These are phyloP conservation scores for Paradendryphiella salina DNA, from an alignment of 2,329 filamentous ascomycete species.

Conservation along the genomic window DNA sequence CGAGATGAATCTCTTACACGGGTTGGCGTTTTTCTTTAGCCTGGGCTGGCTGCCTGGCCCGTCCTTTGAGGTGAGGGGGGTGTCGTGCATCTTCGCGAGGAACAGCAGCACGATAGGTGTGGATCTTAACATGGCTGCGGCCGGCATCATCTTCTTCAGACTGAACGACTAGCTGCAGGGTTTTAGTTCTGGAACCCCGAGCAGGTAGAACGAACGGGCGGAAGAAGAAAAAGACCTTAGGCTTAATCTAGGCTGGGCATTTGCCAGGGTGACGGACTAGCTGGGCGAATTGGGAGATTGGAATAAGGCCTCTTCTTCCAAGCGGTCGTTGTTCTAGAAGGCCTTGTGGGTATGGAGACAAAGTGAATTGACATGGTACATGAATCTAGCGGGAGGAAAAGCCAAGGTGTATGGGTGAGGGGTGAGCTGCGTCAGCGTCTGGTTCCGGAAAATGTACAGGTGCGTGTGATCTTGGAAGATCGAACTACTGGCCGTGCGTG, in stretches of 20 bases:
- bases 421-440: constrained; percentile 17
- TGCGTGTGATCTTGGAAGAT: constrained; percentile 32
- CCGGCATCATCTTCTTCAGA: constrained; percentile 15
- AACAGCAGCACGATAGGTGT: constrained; percentile 23
- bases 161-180: constrained; percentile 8
- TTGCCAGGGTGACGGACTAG: background rate
- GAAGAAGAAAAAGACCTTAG: constrained; percentile 34
- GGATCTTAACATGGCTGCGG: constrained; percentile 30
- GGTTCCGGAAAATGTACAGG: constrained; percentile 9
- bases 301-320: constrained; percentile 25
- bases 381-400: constrained; percentile 10
- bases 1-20: constrained; percentile 13
- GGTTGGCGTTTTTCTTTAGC: constrained; percentile 1
- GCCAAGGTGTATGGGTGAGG: constrained; percentile 4
- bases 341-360: constrained; percentile 17
- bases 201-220: constrained; percentile 1
- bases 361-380: constrained; percentile 7
- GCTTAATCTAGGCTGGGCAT: constrained; percentile 38
- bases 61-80: background rate
- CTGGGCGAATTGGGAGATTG: constrained; percentile 31
- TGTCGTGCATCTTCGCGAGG: constrained; percentile 10
- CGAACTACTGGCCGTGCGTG: constrained; percentile 7
- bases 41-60: background rate
- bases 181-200: constrained; percentile 1
- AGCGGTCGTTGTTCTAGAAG: constrained; percentile 36